These are phyloP conservation scores for Juncus inflexus DNA, from an alignment of 176 grass and related monocot species.

Conservation along the genomic window DNA sequence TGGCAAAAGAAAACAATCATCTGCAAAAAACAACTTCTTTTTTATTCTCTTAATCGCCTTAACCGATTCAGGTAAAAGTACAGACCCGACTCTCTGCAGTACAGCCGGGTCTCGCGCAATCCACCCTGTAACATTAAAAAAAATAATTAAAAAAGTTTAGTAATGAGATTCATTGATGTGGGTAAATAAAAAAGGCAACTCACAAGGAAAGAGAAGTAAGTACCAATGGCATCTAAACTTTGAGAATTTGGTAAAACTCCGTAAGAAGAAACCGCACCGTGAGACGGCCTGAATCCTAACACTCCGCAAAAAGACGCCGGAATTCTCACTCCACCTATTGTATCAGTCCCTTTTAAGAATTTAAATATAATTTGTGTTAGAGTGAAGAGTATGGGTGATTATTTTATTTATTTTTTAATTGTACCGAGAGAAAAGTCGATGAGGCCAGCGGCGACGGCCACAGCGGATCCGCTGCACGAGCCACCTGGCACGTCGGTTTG, in stretches of 20 bases:
- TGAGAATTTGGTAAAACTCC: slow-evolving; percentile 80
- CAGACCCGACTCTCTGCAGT: slow-evolving; percentile 62
- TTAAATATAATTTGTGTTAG: slow-evolving; percentile 8
- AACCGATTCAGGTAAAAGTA: slow-evolving; percentile 53
- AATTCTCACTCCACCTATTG: slow-evolving; percentile 79
- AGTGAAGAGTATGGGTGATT: too few species aligned
- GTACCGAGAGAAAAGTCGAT: slow-evolving; percentile 94
- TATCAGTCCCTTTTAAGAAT: slow-evolving; percentile 59
- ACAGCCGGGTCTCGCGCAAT: slow-evolving; percentile 75
- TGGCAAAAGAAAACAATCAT: slow-evolving; percentile 81
- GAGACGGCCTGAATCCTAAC: slow-evolving; percentile 83
- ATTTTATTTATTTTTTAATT: neutral
- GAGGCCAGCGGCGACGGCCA: slow-evolving; percentile 73
- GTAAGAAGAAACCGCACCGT: slow-evolving; percentile 68
- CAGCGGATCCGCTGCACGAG: slow-evolving; percentile 88
- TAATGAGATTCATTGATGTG: slow-evolving; percentile 11
- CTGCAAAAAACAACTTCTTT: slow-evolving; percentile 69
- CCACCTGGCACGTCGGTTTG: slow-evolving; percentile 63
- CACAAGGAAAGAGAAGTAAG: slow-evolving; percentile 28
- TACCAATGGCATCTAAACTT: slow-evolving; percentile 81
- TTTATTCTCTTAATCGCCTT: slow-evolving; percentile 42
- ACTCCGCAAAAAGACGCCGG: slow-evolving; percentile 86
- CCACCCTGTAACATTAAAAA: slow-evolving; percentile 41
- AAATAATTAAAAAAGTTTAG: slow-evolving; percentile 14
- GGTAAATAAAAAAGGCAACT: neutral